These are phyloP conservation scores for Podila minutissima DNA, from an alignment of 192 early-diverging fungal species.

Conservation along the genomic window DNA sequence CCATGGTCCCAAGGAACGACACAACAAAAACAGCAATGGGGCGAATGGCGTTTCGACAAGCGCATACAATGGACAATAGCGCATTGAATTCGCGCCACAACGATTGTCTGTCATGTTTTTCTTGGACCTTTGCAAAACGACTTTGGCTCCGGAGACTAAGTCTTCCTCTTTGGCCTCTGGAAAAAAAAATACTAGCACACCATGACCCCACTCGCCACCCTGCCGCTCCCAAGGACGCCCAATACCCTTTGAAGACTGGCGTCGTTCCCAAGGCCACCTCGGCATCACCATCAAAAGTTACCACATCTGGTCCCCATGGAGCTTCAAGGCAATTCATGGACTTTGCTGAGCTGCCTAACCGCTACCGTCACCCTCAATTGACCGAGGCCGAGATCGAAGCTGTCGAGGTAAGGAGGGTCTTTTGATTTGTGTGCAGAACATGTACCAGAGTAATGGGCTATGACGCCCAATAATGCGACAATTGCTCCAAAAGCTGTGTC, in stretches of 20 bases:
- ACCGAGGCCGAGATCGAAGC: constrained; percentile 61
- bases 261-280: not conserved
- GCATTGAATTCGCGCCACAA: too few relatives aligned
- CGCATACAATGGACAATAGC: not conserved
- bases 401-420: constrained; percentile 49
- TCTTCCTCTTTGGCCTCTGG: not conserved
- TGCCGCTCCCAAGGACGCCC: constrained; percentile 39
- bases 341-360: constrained; percentile 51
- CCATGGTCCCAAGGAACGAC: not conserved
- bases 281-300: constrained; percentile 4
- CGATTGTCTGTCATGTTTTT: too few relatives aligned
- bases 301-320: constrained; percentile 24
- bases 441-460: too few relatives aligned
- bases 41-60: not conserved
- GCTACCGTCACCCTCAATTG: constrained; percentile 51
- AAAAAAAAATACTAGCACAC: not conserved
- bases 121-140: too few relatives aligned
- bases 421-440: not conserved
- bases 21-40: not conserved
- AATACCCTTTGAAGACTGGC: constrained; percentile 25
- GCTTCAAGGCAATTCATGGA: constrained; percentile 31
- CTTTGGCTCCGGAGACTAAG: not conserved
- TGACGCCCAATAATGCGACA: not conserved
- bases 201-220: constrained; percentile 41
- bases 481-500: not conserved